Evolutionary conservation across 2,329 filamentous ascomycete genomes (phyloP).

Genomic region (Waltergamsia citrina): DNA sequence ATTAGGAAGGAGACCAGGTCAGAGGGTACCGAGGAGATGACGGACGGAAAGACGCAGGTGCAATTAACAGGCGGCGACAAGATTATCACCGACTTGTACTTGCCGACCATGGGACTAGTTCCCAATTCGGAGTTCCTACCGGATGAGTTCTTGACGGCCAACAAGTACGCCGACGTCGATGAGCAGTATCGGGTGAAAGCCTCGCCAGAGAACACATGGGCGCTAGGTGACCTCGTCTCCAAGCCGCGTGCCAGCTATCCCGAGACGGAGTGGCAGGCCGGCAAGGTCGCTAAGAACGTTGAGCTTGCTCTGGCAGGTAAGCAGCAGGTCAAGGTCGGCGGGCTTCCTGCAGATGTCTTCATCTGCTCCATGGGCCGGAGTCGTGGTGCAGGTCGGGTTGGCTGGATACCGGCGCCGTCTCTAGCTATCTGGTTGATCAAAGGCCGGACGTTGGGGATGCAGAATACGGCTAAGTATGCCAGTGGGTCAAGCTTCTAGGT

Average conservation of each 20-base stretch:
- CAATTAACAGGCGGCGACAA: constrained; percentile 33
- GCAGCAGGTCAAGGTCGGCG: constrained; percentile 31
- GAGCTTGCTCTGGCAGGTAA: constrained; percentile 35
- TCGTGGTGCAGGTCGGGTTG: constrained; percentile 38
- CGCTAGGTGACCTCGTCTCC: constrained; percentile 34
- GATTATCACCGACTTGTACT: constrained; percentile 43
- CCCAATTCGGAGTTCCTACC: constrained; percentile 47
- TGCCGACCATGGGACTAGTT: constrained; percentile 43
- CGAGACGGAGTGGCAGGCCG: constrained; percentile 22
- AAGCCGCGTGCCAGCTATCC: constrained; percentile 2
- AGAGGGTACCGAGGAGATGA: constrained; percentile 16
- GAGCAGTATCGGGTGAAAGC: constrained; percentile 35
- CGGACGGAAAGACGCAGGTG: constrained; percentile 38
- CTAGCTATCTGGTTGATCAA: constrained; percentile 41
- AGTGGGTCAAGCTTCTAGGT: too few species aligned
- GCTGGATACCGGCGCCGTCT: constrained; percentile 37
- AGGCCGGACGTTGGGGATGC: constrained; percentile 36
- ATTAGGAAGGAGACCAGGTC: constrained; percentile 34
- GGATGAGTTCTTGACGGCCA: constrained; percentile 28
- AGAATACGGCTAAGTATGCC: constrained; percentile 33
- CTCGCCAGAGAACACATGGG: constrained; percentile 37
- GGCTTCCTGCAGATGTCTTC: constrained; percentile 37
- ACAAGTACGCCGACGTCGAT: constrained; percentile 37
- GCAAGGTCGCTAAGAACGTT: constrained; percentile 43
- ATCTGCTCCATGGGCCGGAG: constrained; percentile 38